Conservation (phyloP, 2,329 filamentous ascomycete genomes). For the Fusarium sacchari region DNA sequence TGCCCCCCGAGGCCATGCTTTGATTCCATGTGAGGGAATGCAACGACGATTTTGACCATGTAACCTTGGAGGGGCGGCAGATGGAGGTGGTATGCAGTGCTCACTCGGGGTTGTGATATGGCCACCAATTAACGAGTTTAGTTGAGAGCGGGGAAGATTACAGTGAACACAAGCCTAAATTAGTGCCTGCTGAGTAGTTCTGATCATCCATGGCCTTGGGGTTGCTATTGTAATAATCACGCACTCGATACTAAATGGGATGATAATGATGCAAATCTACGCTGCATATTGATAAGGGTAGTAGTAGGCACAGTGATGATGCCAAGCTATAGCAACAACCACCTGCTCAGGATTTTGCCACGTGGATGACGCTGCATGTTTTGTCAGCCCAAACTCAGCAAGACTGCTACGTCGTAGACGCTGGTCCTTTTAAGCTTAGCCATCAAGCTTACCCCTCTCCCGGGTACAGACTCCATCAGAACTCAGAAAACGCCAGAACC, state of each 20-base stretch:
- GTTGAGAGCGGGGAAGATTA: not conserved
- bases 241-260: not conserved
- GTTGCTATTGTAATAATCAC: not conserved
- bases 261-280: not conserved
- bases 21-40: not conserved
- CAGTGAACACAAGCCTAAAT: not conserved
- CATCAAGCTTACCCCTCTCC: slow-evolving; percentile 13
- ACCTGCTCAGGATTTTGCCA: slow-evolving; percentile 17
- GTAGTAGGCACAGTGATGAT: not conserved
- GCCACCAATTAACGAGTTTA: not conserved
- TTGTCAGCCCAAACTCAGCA: slow-evolving; percentile 19
- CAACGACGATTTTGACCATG: not conserved
- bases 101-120: not conserved
- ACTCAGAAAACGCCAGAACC: not conserved
- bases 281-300: not conserved
- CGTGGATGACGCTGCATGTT: slow-evolving; percentile 14
- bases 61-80: slow-evolving; percentile 1
- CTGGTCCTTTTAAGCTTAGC: slow-evolving; percentile 28
- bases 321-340: not conserved
- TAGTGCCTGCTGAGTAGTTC: not conserved
- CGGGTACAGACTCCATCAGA: not conserved
- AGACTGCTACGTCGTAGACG: not conserved
- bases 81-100: not conserved
- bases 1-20: not conserved
- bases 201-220: not conserved